Conservation (phyloP, 192 early-diverging fungal species). For the Geranomyces michiganensis region DNA sequence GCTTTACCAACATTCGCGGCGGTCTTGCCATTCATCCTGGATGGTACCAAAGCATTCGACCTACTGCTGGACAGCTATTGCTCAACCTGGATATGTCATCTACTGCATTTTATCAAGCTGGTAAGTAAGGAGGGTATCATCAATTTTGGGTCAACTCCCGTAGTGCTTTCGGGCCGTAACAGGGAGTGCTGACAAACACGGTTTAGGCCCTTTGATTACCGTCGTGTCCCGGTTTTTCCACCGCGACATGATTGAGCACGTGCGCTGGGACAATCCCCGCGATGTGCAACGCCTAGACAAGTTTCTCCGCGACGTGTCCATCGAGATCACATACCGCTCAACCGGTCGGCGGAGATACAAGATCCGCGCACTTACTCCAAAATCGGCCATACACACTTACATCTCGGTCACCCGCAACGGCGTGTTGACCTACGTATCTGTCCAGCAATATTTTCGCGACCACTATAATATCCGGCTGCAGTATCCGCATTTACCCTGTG, state of each 20-base stretch:
- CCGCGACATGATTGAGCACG: slow-evolving; percentile 11
- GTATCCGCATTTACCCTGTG: slow-evolving; percentile 76
- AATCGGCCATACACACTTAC: slow-evolving; percentile 63
- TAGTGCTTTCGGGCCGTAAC: not conserved
- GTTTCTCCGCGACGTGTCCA: slow-evolving; percentile 10
- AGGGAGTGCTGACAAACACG: too few species aligned
- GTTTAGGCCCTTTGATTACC: slow-evolving; percentile 6
- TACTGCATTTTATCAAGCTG: slow-evolving; percentile 58
- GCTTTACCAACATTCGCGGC: slow-evolving; percentile 53
- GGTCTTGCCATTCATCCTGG: slow-evolving; percentile 90
- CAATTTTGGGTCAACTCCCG: not conserved
- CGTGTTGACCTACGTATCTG: slow-evolving; percentile 58
- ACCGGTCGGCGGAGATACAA: slow-evolving; percentile 71
- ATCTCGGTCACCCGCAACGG: slow-evolving; percentile 54
- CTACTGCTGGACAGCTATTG: slow-evolving; percentile 64
- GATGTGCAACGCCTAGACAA: slow-evolving; percentile 16
- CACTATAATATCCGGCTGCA: slow-evolving; percentile 69
- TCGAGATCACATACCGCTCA: slow-evolving; percentile 37
- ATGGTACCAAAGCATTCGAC: slow-evolving; percentile 83
- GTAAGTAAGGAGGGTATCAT: slow-evolving; percentile 29
- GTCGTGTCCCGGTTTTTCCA: slow-evolving; percentile 17
- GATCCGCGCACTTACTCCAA: slow-evolving; percentile 64
- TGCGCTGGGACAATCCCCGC: not conserved
- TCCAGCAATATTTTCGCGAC: slow-evolving; percentile 75
- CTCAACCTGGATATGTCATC: slow-evolving; percentile 61